phyloP scores from a whole-genome alignment of 2,329 filamentous ascomycete genomes.

The Ophiostoma tasmaniense region DNA sequence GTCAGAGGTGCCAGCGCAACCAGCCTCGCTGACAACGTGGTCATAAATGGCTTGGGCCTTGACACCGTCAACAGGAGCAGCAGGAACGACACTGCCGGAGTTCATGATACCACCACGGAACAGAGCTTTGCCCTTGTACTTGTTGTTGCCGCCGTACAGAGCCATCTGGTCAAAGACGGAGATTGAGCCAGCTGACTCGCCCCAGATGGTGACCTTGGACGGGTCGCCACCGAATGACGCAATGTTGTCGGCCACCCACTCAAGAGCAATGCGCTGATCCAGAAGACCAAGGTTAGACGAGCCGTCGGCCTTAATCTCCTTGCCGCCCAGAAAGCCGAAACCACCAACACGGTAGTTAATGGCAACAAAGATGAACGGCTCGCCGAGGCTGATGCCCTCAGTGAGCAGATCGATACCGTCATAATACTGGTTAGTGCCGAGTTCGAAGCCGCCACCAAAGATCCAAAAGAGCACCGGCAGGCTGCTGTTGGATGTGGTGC shows the following conservation, averaged over 20 bases:
- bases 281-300: conserved; percentile 60
- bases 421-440: conserved; percentile 44
- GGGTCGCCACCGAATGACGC: conserved; percentile 70
- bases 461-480: conserved; percentile 65
- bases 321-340: conserved; percentile 65
- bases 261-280: conserved; percentile 62
- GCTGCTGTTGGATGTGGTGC: conserved; percentile 45
- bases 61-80: conserved; percentile 53
- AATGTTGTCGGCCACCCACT: conserved; percentile 75
- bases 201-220: conserved; percentile 69
- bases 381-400: conserved; percentile 39
- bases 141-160: conserved; percentile 59
- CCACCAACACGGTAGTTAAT: conserved; percentile 71
- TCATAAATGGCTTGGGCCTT: conserved; percentile 61
- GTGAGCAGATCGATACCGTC: conserved; percentile 41
- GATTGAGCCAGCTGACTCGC: conserved; percentile 63
- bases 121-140: conserved; percentile 64
- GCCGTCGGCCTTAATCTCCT: conserved; percentile 58
- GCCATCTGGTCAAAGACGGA: conserved; percentile 70
- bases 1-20: conserved; percentile 50
- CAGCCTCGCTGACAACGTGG: conserved; percentile 48
- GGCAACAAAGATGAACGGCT: conserved; percentile 65
- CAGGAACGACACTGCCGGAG: conserved; percentile 55
- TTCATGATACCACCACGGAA: conserved; percentile 76
- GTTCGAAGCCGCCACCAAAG: conserved; percentile 57